Evolutionary conservation across 306 rosid species (phyloP), one percentile per base, ranked within the genome.

Genomic region (Quercus mongolica): DNA sequence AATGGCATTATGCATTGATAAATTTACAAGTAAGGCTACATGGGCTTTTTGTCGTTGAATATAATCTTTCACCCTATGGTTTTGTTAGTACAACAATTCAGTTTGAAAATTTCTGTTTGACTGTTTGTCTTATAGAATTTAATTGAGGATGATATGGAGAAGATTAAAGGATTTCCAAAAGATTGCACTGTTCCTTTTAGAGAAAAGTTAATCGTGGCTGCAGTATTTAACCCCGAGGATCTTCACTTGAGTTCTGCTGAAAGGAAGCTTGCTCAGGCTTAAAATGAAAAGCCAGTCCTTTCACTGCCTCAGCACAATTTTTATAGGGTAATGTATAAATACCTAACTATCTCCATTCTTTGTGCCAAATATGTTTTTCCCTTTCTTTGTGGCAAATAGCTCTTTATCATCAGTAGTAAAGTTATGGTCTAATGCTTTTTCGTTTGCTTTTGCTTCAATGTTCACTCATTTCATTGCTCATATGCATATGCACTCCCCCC

Each of bases 291-390:
- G 78, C 98, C 97, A 58, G 96, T 92, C 58, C 97, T 95, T 65
- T 93, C 99, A 11, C 92, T 97, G 41, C 99, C 99, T 13, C 99
- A 95, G 63, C 99, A 95, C 87, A 84, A 78, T 73, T 93, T 95
- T 82, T 93, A 85, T 49, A 89, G 73, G 99, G 99, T 93, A 79
- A 56, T 5, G 33, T 67, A 31, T 54, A 1, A 30, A 49, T 4
- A 41, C 46, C 11, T 41, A 38, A 38, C 44, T 38, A 41, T 41
- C 46, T 41, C 46, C 46, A 41, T 41, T 41, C 46, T 41, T 41
- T 41, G 46, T 41, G 11, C 46, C 46, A 41, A 41, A 41, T 41
- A 41, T 41, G 46, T 41, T 41, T 8, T 41, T 41, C 46, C 46
- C 46, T 8, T 41, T 41, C 46, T 41, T 41, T 41, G 46, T 41